Evolutionary conservation across 805 yeast genomes (phyloP), one percentile per base, ranked within the genome.

Genomic region (Wickerhamomyces silvicola): DNA sequence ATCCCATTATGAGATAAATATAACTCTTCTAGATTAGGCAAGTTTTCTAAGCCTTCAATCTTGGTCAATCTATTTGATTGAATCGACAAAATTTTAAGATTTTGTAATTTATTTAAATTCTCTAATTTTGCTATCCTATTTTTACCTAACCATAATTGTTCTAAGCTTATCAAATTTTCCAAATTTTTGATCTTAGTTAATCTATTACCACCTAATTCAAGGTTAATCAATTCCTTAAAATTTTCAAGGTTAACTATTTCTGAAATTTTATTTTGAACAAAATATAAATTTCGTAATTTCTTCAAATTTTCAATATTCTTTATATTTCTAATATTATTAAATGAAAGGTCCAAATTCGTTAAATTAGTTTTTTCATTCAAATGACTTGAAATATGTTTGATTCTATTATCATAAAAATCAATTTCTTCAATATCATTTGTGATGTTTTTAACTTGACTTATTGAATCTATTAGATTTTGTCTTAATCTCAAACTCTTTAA

Each of bases 171-270:
- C 37, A 90, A 62, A 0, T 60, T 56, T 14, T 68, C 66, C 44
- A 88, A 52, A 24, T 75, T 73, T 41, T 76, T 81, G 27, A 82
- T 75, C 24, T 48, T 56, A 27, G 72, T 67, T 28, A 86, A 70
- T 36, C 75, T 68, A 57, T 92, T 92, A 16, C 97, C 98, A 10
- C 97, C 98, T 24, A 92, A 66, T 57, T 92, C 98, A 33, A 92
- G 61, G 43, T 81, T 82, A 32, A 60, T 70, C 41, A 92, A 57
- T 13, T 72, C 64, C 2, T 54, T 57, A 36, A 86, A 63, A 2
- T 67, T 64, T 10, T 72, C 74, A 30, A 90, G 43, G 44, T 79
- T 78, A 43, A 76, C 78, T 43, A 92, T 85, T 37, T 72, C 78
- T 11, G 70, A 56, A 33, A 92, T 85, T 48, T 75, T 81, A 57